Percentiles rank a stretch among this genome's conserved stretches.
These are phyloP conservation scores for Colletotrichum karsti DNA, from an alignment of 2,329 filamentous ascomycete species.

Conservation along the genomic window DNA sequence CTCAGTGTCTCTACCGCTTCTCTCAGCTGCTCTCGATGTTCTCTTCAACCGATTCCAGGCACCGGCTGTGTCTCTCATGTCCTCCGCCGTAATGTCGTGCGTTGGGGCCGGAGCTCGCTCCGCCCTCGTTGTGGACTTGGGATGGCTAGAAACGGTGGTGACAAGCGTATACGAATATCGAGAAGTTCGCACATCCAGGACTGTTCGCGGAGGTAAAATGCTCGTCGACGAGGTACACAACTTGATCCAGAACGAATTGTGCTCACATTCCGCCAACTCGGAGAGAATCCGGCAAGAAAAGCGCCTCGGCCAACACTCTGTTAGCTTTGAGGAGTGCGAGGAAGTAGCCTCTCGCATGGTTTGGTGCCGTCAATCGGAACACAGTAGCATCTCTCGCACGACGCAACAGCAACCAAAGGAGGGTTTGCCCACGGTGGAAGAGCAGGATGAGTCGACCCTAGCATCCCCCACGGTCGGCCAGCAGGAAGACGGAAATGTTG, in stretches of 20 bases:
- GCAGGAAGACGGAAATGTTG: conserved; percentile 38
- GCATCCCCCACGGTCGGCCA: conserved; percentile 30
- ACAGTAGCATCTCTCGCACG: background rate
- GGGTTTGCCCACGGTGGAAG: conserved; percentile 61
- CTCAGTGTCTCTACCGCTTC: conserved; percentile 77
- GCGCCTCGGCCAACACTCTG: conserved; percentile 40
- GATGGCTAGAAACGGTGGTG: conserved; percentile 89
- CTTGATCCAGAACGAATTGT: conserved; percentile 60
- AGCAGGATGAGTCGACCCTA: conserved; percentile 58
- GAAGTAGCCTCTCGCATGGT: conserved; percentile 78
- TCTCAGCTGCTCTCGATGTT: conserved; percentile 79
- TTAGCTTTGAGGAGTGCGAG: conserved; percentile 83
- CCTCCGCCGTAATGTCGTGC: conserved; percentile 76
- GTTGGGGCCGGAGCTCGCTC: conserved; percentile 85
- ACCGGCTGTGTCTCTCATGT: conserved; percentile 82
- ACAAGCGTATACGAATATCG: conserved; percentile 92
- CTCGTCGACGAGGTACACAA: conserved; percentile 76
- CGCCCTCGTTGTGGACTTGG: conserved; percentile 88
- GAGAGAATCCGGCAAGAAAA: conserved; percentile 6
- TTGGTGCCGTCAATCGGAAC: conserved; percentile 69
- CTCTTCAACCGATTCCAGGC: conserved; percentile 84
- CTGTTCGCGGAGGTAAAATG: conserved; percentile 76
- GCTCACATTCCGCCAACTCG: background rate
- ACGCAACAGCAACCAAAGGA: conserved; percentile 36
- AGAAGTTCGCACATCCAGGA: conserved; percentile 77